Evolutionary conservation across 148 eudicot species (phyloP), one percentile per base, ranked within the genome.

Genomic region (Vaccinium myrtillus): DNA sequence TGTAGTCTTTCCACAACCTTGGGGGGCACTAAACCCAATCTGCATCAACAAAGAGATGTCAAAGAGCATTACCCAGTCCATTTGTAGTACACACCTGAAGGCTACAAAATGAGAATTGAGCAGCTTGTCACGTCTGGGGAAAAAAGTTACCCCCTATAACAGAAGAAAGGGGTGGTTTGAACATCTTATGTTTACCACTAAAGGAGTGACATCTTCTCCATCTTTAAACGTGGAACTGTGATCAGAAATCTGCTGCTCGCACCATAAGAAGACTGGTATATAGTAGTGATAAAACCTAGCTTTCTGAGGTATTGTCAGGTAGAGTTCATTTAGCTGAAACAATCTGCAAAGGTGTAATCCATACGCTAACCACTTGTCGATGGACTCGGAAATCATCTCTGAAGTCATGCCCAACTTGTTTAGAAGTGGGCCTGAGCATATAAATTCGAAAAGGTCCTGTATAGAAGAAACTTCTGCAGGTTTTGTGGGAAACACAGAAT

Each of bases 1-100:
- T 56, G 98, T 96, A 61, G 99, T 95, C 87, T 96, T 96, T 80
- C 99, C 99, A 88, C 98, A 95, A 80, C 99, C 99, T 89, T 96
- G 99, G 8, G 99, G 99, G 50, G 99, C 99, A 87, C 99, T 96
- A 87, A 96, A 94, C 75, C 99, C 99, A 88, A 96, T 93, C 99
- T 96, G 95, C 92, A 91, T 79, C 81, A 15, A 73, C 78, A 80
- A 78, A 63, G 83, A 69, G 74, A 48, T 36, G n/a, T 58, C 81
- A 46, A 61, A 30, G 43, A 75, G 63, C 85, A 73, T 19, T 39
- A 39, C 61, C 73, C 48, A 36, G 73, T 6, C 80, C 32, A 25
- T 39, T 50, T 5, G 19, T 23, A 67, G 50, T 11, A 83, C 67
- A 77, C 49, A 54, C 50, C 16, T 84, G 55, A 84, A 78, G 49